A percentile compares a stretch with the other conserved stretches of the same genome.
phyloP scores from a whole-genome alignment of 306 rosid genomes.

The Ochetophila trinervis region DNA sequence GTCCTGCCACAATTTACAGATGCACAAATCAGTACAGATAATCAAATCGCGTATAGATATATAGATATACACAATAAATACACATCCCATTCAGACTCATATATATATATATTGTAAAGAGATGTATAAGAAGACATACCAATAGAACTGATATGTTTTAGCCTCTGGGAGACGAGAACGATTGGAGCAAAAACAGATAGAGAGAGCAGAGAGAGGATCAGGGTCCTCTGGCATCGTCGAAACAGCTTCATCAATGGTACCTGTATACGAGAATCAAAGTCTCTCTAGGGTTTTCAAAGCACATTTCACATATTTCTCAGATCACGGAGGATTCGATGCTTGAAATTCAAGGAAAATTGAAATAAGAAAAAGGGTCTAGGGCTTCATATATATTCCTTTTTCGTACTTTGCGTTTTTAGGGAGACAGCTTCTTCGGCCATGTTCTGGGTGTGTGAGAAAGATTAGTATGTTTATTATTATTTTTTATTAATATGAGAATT shows the following conservation, averaged over 20 bases:
- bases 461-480: not conserved
- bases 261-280: conserved; percentile 12
- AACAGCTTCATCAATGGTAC: conserved; percentile 62
- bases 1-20: conserved; percentile 48
- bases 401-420: conserved; percentile 15
- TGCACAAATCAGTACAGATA: conserved; percentile 25
- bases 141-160: conserved; percentile 34
- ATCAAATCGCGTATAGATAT: not conserved
- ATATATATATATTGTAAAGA: not conserved
- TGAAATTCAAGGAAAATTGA: conserved; percentile 30
- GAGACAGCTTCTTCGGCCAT: conserved; percentile 47
- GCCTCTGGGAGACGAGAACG: conserved; percentile 55
- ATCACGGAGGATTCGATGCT: conserved; percentile 51
- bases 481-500: not conserved
- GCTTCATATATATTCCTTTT: conserved; percentile 37
- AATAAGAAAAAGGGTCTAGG: conserved; percentile 32
- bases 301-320: conserved; percentile 50
- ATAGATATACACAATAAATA: not conserved
- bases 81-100: not conserved
- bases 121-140: conserved; percentile 35
- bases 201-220: conserved; percentile 79
- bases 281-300: conserved; percentile 28
- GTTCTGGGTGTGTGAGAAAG: conserved; percentile 37
- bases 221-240: conserved; percentile 79
- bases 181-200: conserved; percentile 84